phyloP scores from a whole-genome alignment of 352 stramenopile species.

The Globisporangium abappressorium region DNA sequence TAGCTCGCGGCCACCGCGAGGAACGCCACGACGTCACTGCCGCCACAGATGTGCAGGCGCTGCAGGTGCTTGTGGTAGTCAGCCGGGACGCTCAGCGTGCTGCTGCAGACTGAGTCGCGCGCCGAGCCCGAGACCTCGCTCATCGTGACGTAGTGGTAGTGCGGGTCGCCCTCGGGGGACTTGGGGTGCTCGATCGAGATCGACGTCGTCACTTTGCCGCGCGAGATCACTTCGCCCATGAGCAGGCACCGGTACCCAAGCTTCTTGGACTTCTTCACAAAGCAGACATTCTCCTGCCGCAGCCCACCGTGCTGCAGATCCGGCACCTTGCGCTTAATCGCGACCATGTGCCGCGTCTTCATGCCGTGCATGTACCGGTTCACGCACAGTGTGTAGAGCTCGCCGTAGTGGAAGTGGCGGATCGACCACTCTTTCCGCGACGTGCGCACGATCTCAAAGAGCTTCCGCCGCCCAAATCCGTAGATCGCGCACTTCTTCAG shows the following conservation, averaged over 20 bases:
- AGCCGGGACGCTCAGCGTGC: constrained; percentile 63
- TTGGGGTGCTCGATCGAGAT: constrained; percentile 64
- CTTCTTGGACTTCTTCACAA: constrained; percentile 77
- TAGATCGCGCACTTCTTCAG: constrained; percentile 74
- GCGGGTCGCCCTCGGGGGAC: constrained; percentile 41
- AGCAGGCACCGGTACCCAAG: constrained; percentile 68
- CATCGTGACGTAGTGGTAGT: constrained; percentile 78
- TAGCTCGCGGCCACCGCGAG: constrained; percentile 70
- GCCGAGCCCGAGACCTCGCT: constrained; percentile 64
- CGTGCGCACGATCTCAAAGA: constrained; percentile 75
- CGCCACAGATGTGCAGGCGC: constrained; percentile 66
- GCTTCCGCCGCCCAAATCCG: constrained; percentile 67
- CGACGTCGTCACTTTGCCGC: constrained; percentile 73
- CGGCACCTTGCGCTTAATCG: constrained; percentile 61
- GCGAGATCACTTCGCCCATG: constrained; percentile 79
- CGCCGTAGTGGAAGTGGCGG: constrained; percentile 50
- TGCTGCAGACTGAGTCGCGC: constrained; percentile 65
- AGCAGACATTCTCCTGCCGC: constrained; percentile 74
- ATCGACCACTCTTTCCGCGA: constrained; percentile 76
- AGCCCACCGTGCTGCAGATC: constrained; percentile 46
- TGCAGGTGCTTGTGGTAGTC: constrained; percentile 72
- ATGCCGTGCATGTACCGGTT: constrained; percentile 69
- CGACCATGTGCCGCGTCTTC: constrained; percentile 72
- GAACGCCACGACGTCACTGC: constrained; percentile 74
- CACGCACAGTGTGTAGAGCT: constrained; percentile 62